Conservation (phyloP, 2,329 filamentous ascomycete species). For the Aspergillus ruber region DNA sequence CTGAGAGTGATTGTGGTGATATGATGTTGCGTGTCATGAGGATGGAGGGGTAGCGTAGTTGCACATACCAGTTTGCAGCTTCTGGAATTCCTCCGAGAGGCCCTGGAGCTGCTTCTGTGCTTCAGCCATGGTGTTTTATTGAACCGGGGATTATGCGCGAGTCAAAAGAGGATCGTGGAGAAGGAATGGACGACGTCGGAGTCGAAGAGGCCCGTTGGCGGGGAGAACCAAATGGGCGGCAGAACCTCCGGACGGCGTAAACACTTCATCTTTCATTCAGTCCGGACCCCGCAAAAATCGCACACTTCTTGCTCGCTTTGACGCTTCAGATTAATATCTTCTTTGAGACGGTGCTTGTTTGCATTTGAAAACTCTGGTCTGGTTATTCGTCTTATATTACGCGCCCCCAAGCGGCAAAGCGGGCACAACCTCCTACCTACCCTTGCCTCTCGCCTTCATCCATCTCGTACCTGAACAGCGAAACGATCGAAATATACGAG, state of each 20-base stretch:
- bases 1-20: neutral
- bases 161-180: conserved; percentile 6
- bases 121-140: conserved; percentile 56
- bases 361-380: neutral
- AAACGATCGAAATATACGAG: conserved; percentile 3
- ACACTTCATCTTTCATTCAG: conserved; percentile 7
- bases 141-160: conserved; percentile 9
- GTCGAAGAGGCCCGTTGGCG: conserved; percentile 12
- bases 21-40: neutral
- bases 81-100: conserved; percentile 81
- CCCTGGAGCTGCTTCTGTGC: conserved; percentile 70
- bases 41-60: neutral
- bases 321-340: neutral
- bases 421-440: conserved; percentile 7
- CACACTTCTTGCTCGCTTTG: conserved; percentile 1
- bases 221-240: conserved; percentile 20
- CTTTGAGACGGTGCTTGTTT: neutral
- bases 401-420: conserved; percentile 9
- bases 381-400: neutral
- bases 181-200: neutral
- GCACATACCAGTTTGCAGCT: conserved; percentile 68
- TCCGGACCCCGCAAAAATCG: neutral
- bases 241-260: conserved; percentile 10
- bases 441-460: conserved; percentile 13
- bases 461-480: conserved; percentile 4